Evolutionary conservation across 805 yeast genomes (phyloP), one percentile per base, ranked within the genome.

Genomic region (Saccharomycopsis amapae): DNA sequence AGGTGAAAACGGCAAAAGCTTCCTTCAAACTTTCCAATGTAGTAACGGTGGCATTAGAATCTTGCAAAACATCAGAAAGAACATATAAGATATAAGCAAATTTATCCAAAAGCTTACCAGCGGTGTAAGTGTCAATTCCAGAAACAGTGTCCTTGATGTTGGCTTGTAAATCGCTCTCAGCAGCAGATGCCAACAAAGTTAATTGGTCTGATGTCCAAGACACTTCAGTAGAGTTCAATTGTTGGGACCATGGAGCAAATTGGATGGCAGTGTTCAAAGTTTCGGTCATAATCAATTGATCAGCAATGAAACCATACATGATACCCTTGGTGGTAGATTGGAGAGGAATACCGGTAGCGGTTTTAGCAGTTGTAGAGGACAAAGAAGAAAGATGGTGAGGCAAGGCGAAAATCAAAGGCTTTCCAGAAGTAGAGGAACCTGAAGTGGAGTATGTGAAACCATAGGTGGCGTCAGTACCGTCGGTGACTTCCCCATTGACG

Each of bases 351-450:
- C 58, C 57, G 2, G 74, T 64, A n/a, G 56, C 55, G 2, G 61
- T 51, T 2, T 54, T 39, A 33, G 55, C 44, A 43, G 62, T 65
- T 3, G 60, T 50, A 1, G 59, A 40, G 17, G 65, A 60, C 50
- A 79, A 68, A 2, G 76, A 62, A 1, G 60, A 60, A 26, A 68
- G 68, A 53, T 80, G 86, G 60, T 83, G 93, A 12, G 89, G 85
- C 24, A 81, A 66, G 3, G 85, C 85, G 58, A 74, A 83, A 31
- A 81, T 60, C 22, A 81, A 59, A 1, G 69, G 58, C 1, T 53
- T 60, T 0, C 73, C 74, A 5, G 67, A 65, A 28, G 64, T 66
- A 4, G 77, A 72, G 2, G 58, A 38, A 2, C 85, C 85, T 1
- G 60, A 52, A 15, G 68, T 62, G 5, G 59, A 49, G 55, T 75